Conservation (phyloP, 352 stramenopile genomes). For the Globisporangium spiculum region DNA sequence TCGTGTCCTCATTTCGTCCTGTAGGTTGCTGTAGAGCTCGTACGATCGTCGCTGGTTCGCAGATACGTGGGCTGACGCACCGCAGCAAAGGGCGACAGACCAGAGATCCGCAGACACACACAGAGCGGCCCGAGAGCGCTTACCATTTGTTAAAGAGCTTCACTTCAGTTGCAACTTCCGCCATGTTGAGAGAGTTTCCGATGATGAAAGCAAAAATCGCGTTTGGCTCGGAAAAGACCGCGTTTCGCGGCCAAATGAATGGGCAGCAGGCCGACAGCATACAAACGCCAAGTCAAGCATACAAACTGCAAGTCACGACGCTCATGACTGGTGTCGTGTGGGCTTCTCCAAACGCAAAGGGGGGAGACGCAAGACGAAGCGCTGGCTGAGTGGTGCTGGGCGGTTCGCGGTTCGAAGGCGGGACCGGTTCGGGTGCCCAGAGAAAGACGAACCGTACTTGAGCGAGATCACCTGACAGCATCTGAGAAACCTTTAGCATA, state of each 20-base stretch:
- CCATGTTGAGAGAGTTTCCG: constrained; percentile 90
- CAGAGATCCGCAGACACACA: not conserved
- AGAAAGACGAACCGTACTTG: constrained; percentile 10
- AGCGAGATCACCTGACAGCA: not conserved
- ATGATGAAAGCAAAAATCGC: constrained; percentile 64
- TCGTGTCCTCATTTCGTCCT: not conserved
- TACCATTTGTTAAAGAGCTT: constrained; percentile 96
- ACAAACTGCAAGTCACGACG: constrained; percentile 31
- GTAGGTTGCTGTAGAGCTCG: not conserved
- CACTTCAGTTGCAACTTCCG: constrained; percentile 91
- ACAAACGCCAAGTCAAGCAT: constrained; percentile 62
- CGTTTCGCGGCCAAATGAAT: constrained; percentile 67
- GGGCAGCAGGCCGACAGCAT: constrained; percentile 68
- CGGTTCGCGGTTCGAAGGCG: not conserved
- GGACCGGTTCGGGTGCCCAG: not conserved
- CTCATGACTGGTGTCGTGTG: constrained; percentile 11
- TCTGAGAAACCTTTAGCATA: not conserved
- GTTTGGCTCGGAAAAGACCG: constrained; percentile 16
- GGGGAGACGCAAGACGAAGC: not conserved
- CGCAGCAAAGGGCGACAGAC: not conserved
- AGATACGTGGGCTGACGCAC: not conserved
- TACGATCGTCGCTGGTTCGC: not conserved
- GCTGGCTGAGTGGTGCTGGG: not conserved
- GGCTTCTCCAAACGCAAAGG: not conserved
- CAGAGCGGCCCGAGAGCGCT: constrained; percentile 17